A percentile compares a stretch with the other conserved stretches of the same genome.
Evolutionary conservation across 257 asterid species (phyloP).

Genomic region (Cruciata laevipes): DNA sequence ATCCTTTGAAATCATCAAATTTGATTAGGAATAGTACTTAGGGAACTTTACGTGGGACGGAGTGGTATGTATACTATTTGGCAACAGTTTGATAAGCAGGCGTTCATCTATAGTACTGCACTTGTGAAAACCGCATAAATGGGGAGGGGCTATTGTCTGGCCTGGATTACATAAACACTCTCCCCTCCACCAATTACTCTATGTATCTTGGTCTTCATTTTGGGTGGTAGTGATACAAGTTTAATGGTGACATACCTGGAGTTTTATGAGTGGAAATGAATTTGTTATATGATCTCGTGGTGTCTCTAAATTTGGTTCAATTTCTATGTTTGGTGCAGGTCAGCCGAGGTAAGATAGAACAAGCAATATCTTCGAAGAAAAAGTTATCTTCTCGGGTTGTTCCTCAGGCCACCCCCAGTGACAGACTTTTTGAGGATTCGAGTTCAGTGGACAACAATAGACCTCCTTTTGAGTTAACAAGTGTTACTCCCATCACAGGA

Average conservation of each 20-base stretch:
- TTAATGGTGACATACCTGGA: neutral
- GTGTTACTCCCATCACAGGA: slow-evolving; percentile 29
- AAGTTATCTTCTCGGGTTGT: slow-evolving; percentile 26
- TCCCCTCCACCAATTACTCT: neutral
- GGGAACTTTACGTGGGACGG: neutral
- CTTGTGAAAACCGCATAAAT: neutral
- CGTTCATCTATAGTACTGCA: neutral
- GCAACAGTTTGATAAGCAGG: neutral
- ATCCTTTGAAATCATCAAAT: no score
- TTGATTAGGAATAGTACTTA: no score
- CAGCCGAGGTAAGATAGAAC: slow-evolving; percentile 54
- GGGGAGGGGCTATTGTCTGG: neutral
- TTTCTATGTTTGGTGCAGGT: slow-evolving; percentile 34
- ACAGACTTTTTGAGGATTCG: slow-evolving; percentile 24
- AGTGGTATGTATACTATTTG: neutral
- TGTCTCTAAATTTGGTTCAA: neutral
- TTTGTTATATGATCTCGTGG: neutral
- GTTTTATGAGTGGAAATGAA: neutral
- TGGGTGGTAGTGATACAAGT: neutral
- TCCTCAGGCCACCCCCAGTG: slow-evolving; percentile 21
- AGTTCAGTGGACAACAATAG: slow-evolving; percentile 27
- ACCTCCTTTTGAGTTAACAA: slow-evolving; percentile 30
- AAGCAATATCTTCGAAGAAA: slow-evolving; percentile 37
- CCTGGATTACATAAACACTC: neutral
- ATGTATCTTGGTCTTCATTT: no score